Percentiles rank a stretch among this genome's conserved stretches.
Evolutionary conservation across 2,329 filamentous ascomycete species (phyloP).

Genomic region (Emmonsiellopsis sp.): DNA sequence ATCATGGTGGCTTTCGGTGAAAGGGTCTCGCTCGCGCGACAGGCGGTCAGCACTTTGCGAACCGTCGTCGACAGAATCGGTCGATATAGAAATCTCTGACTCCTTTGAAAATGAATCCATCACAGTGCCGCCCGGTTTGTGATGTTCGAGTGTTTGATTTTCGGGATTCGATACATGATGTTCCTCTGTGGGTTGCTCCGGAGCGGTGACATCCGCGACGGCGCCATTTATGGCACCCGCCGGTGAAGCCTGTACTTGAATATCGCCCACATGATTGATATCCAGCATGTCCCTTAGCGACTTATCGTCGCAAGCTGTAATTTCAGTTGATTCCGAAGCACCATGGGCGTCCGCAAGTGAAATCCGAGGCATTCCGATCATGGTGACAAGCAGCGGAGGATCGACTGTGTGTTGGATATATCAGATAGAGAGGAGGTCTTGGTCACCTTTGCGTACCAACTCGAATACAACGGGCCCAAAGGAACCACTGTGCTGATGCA

Average conservation of each 20-base stretch:
- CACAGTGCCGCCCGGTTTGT: neutral
- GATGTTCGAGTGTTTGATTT: neutral
- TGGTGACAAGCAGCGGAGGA: neutral
- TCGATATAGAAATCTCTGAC: neutral
- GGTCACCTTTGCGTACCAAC: neutral
- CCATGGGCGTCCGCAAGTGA: neutral
- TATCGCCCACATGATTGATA: neutral
- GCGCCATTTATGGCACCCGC: neutral
- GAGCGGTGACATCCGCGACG: neutral
- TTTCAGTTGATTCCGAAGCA: neutral
- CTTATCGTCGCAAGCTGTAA: neutral
- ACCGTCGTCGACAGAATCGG: conserved; percentile 6
- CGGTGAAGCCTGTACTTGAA: neutral
- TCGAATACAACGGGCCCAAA: neutral
- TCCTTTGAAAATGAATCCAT: conserved; percentile 1
- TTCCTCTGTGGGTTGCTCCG: neutral
- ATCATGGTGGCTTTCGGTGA: conserved; percentile 20
- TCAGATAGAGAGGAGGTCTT: neutral
- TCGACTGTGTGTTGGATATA: neutral
- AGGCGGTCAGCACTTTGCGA: conserved; percentile 14
- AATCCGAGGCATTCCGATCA: neutral
- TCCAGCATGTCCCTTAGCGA: neutral
- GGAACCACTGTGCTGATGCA: neutral
- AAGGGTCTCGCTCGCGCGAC: conserved; percentile 15
- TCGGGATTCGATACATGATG: neutral